A percentile compares a stretch with the other conserved stretches of the same genome.
These are phyloP conservation scores for Pontederia crassipes DNA, from an alignment of 176 grass and related monocot species.

Conservation along the genomic window DNA sequence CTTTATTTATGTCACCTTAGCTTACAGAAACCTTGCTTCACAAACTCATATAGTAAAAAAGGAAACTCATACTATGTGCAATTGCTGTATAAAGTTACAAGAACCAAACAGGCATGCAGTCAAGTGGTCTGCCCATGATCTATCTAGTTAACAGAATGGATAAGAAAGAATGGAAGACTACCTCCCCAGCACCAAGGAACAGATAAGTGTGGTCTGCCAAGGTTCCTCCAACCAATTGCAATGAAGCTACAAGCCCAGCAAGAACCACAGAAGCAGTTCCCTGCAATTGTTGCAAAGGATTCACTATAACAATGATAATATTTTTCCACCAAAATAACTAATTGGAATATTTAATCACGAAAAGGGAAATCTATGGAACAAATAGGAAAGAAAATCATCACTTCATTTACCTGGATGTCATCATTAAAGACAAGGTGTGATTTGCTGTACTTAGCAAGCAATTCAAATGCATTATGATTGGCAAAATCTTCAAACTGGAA, in stretches of 20 bases:
- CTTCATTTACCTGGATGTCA: conserved; percentile 79
- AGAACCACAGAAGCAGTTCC: conserved; percentile 98
- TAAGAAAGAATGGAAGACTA: conserved; percentile 22
- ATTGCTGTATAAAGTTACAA: too few relatives aligned
- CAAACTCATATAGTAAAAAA: too few relatives aligned
- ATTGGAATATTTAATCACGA: neutral
- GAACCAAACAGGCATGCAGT: too few relatives aligned
- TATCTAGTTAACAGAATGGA: neutral
- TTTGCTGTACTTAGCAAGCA: conserved; percentile 91
- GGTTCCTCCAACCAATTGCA: conserved; percentile 77
- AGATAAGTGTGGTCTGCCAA: conserved; percentile 90
- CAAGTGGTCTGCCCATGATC: too few relatives aligned
- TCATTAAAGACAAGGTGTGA: conserved; percentile 99
- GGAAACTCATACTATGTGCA: too few relatives aligned
- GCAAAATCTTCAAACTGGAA: conserved; percentile 98
- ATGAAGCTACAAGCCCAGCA: conserved; percentile 69
- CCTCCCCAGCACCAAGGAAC: conserved; percentile 99
- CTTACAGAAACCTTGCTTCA: too few relatives aligned
- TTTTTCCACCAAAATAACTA: neutral
- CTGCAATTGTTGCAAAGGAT: conserved; percentile 36
- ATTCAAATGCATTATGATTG: conserved; percentile 96
- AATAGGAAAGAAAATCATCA: neutral
- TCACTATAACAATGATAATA: neutral
- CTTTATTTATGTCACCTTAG: too few relatives aligned
- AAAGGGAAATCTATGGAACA: neutral